A percentile compares a stretch with the other conserved stretches of the same genome.
phyloP scores from a whole-genome alignment of 2,329 filamentous ascomycete genomes.

The Fusarium algeriense region DNA sequence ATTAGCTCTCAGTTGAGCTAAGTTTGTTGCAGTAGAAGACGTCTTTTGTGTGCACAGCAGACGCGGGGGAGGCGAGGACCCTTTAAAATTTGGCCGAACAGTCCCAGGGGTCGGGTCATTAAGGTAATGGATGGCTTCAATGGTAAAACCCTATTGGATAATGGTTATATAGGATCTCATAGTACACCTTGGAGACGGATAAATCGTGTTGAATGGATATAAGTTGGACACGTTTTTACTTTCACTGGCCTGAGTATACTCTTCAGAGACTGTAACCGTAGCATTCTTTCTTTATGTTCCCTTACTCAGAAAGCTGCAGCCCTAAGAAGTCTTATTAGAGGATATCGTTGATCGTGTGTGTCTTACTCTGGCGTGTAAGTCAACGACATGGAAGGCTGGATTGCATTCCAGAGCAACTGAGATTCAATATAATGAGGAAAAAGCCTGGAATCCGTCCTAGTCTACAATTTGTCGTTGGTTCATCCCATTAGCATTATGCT shows the following conservation, averaged over 20 bases:
- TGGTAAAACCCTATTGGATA: constrained; percentile 52
- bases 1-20: not conserved
- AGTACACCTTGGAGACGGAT: constrained; percentile 59
- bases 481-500: not conserved
- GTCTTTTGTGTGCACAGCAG: not conserved
- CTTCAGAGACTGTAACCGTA: not conserved
- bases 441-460: not conserved
- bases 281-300: not conserved
- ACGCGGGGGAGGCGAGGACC: constrained; percentile 21
- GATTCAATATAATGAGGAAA: not conserved
- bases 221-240: not conserved
- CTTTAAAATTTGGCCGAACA: not conserved
- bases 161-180: not conserved
- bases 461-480: not conserved
- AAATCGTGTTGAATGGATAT: not conserved
- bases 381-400: not conserved
- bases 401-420: not conserved
- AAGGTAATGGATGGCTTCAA: not conserved
- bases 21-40: not conserved
- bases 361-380: not conserved
- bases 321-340: not conserved
- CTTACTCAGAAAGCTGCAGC: no score
- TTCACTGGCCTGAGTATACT: not conserved
- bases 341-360: not conserved
- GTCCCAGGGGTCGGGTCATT: constrained; percentile 3